Percentiles rank a stretch among this genome's conserved stretches.
phyloP scores from a whole-genome alignment of 257 asterid genomes.

The Craterostigma plantagineum region DNA sequence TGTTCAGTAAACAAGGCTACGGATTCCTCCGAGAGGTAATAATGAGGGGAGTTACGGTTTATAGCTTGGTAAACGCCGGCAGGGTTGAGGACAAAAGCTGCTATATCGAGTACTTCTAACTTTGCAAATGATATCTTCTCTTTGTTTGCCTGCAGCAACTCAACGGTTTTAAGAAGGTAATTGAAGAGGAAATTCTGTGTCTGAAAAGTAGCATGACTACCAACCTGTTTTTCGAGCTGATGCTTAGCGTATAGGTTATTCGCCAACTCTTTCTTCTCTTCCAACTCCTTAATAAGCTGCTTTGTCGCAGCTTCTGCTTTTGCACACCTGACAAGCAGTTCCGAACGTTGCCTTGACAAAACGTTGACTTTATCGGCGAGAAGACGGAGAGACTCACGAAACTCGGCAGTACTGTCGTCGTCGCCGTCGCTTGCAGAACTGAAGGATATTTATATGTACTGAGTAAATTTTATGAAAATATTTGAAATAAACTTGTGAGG shows the following conservation, averaged over 20 bases:
- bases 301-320: constrained; percentile 59
- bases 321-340: constrained; percentile 50
- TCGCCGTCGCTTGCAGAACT: constrained; percentile 53
- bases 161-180: background rate
- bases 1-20: constrained; percentile 68
- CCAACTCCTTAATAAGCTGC: constrained; percentile 54
- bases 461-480: too few relatives aligned
- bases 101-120: constrained; percentile 76
- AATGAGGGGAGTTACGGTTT: constrained; percentile 52
- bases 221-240: constrained; percentile 92
- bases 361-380: constrained; percentile 75
- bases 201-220: background rate
- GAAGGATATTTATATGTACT: too few relatives aligned
- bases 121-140: constrained; percentile 78
- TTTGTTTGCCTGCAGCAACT: constrained; percentile 63
- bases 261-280: constrained; percentile 69
- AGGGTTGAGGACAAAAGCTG: constrained; percentile 75
- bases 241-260: constrained; percentile 63
- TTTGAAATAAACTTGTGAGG: too few relatives aligned
- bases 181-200: background rate
- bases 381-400: constrained; percentile 61
- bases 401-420: constrained; percentile 57
- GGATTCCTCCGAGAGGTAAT: constrained; percentile 80
- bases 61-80: constrained; percentile 74
- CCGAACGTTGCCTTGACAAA: constrained; percentile 51